A percentile compares a stretch with the other conserved stretches of the same genome.
Conservation (phyloP, 768 basidiomycete species). For the Termitomyces sp. region DNA sequence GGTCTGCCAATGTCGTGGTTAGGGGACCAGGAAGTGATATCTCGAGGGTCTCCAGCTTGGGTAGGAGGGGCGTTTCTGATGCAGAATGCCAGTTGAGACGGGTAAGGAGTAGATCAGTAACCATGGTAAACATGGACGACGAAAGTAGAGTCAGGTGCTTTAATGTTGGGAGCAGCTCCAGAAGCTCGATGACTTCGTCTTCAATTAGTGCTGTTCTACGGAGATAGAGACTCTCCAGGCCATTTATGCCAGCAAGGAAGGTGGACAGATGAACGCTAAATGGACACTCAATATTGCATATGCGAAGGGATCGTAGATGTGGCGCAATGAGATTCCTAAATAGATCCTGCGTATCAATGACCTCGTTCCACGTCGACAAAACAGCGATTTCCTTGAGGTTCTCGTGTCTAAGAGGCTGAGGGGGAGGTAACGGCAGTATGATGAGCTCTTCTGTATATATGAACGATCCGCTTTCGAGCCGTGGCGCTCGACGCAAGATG, state of each 20-base stretch:
- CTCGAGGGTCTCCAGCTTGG: slow-evolving; percentile 29
- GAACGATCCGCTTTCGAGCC: slow-evolving; percentile 14
- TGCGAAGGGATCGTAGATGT: slow-evolving; percentile 28
- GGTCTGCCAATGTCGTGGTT: slow-evolving; percentile 27
- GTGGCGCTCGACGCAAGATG: slow-evolving; percentile 13
- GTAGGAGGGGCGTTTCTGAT: slow-evolving; percentile 21
- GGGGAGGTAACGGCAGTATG: slow-evolving; percentile 1
- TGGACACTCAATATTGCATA: slow-evolving; percentile 31
- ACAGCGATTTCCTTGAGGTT: slow-evolving; percentile 29
- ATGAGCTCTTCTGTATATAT: slow-evolving; percentile 11
- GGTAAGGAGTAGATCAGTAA: slow-evolving; percentile 27
- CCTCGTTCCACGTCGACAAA: slow-evolving; percentile 29
- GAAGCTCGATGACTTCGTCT: slow-evolving; percentile 25
- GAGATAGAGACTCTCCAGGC: slow-evolving; percentile 29
- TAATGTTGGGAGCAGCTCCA: slow-evolving; percentile 27
- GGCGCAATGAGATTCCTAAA: slow-evolving; percentile 31
- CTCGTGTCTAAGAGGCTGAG: slow-evolving; percentile 20
- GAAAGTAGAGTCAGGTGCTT: slow-evolving; percentile 29
- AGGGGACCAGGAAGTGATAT: slow-evolving; percentile 29
- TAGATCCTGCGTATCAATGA: slow-evolving; percentile 27
- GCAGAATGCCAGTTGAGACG: slow-evolving; percentile 28
- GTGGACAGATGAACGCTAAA: slow-evolving; percentile 26
- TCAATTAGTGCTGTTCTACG: slow-evolving; percentile 31
- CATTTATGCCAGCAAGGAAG: slow-evolving; percentile 28
- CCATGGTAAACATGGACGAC: slow-evolving; percentile 20